Percentiles rank a stretch among this genome's conserved stretches.
These are phyloP conservation scores for Moesziomyces globuligerus DNA, from an alignment of 1,284 basidiomycete genomes.

Conservation along the genomic window DNA sequence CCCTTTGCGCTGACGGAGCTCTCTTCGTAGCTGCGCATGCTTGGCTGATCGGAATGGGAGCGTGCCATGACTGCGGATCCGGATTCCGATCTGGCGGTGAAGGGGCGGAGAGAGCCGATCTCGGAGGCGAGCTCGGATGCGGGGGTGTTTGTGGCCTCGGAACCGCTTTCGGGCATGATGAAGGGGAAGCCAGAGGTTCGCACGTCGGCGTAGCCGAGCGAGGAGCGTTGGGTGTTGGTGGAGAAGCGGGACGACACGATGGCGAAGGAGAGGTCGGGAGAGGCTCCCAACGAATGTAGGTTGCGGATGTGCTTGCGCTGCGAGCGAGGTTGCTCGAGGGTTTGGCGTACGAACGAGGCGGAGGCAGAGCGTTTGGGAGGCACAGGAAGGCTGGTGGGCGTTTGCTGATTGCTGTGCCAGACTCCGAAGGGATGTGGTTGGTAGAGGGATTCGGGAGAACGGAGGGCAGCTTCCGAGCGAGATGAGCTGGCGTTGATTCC, in stretches of 20 bases:
- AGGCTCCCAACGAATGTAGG: conserved; percentile 38
- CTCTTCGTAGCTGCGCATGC: conserved; percentile 38
- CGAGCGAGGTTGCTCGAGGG: background rate
- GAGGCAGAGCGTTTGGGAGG: conserved; percentile 32
- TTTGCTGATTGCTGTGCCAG: conserved; percentile 29
- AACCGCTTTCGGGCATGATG: conserved; percentile 45
- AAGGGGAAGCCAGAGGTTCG: conserved; percentile 44
- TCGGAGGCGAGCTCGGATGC: conserved; percentile 29
- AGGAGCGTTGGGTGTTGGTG: conserved; percentile 13
- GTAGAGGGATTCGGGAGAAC: conserved; percentile 10
- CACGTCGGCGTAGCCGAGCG: conserved; percentile 42
- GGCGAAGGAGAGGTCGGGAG: conserved; percentile 28
- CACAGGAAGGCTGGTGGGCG: conserved; percentile 32
- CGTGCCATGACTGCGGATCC: conserved; percentile 23
- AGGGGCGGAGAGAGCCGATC: conserved; percentile 21
- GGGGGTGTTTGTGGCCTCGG: conserved; percentile 28
- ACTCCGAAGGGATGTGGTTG: conserved; percentile 40
- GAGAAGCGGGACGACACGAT: conserved; percentile 24
- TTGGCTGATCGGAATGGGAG: conserved; percentile 27
- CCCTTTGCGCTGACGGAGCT: conserved; percentile 36
- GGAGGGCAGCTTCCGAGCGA: background rate
- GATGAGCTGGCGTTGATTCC: background rate
- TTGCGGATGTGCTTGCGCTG: conserved; percentile 15
- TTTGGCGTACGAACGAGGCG: conserved; percentile 17
- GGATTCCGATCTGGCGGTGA: conserved; percentile 21